Evolutionary conservation across 331 rosid genomes (phyloP), one percentile per base, ranked within the genome.

Genomic region (Pyrus hybrid): DNA sequence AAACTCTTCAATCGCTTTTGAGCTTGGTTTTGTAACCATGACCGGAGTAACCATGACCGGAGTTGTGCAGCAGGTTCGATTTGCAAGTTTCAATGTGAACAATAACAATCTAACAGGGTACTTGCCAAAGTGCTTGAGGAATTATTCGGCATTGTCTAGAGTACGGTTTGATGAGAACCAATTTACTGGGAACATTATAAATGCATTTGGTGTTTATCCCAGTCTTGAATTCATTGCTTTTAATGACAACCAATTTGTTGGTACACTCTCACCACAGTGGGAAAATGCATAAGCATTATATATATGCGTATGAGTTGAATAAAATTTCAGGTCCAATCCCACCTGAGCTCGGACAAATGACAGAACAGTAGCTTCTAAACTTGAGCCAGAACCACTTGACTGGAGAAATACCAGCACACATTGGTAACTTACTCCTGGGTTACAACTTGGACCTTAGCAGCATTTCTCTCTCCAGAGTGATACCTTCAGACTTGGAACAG

Each of bases 1-100:
- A n/a, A n/a, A 85, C 71, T 86, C 85, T 68, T 26, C 86, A n/a
- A n/a, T n/a, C 23, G 89, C 91, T 54, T 74, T 74, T 20, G 91
- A 90, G 80, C 88, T 92, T 67, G 93, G 89, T 63, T n/a, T 28
- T 92, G 93, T 68, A 57, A 30, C 11, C n/a, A n/a, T n/a, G n/a
- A n/a, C n/a, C n/a, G n/a, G n/a, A n/a, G n/a, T n/a, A n/a, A n/a
- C n/a, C n/a, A n/a, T 81, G 32, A 29, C 74, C 33, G 7, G 74
- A 76, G 14, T 66, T 71, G 69, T 81, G 78, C 4, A 71, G 60
- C 1, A 77, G 80, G 13, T 26, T 71, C 1, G 5, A 56, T 14
- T 70, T 76, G 32, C 2, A 21, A 2, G 0, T 9, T 22, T 65
- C 33, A 65, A 66, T 1, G 78, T 76, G 47, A 76, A 71, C 22